phyloP scores from a whole-genome alignment of 495 filamentous ascomycete genomes.

The Entonaema liquescens region DNA sequence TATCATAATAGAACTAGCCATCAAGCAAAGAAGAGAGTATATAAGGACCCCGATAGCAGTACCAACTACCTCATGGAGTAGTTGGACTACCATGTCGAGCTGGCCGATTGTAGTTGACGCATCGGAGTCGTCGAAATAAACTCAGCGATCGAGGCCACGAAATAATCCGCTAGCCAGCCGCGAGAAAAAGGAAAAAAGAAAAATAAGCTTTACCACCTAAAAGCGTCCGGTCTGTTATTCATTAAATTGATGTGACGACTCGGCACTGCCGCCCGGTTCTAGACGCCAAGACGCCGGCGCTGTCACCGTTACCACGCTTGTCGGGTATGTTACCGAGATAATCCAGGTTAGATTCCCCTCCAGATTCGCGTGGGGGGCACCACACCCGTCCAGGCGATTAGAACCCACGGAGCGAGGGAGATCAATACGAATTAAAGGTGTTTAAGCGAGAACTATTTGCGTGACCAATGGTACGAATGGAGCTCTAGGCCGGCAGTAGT shows the following conservation, averaged over 20 bases:
- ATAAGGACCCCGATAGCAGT: slow-evolving; percentile 50
- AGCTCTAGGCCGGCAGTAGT: slow-evolving; percentile 12
- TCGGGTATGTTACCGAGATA: slow-evolving; percentile 39
- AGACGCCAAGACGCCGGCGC: slow-evolving; percentile 31
- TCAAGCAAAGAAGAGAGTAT: slow-evolving; percentile 55
- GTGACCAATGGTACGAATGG: slow-evolving; percentile 9
- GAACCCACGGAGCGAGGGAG: slow-evolving; percentile 4
- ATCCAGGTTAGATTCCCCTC: slow-evolving; percentile 23
- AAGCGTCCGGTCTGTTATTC: slow-evolving; percentile 14
- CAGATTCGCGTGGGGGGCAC: slow-evolving; percentile 36
- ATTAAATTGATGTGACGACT: slow-evolving; percentile 15
- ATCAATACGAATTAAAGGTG: slow-evolving; percentile 11
- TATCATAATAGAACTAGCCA: slow-evolving; percentile 47
- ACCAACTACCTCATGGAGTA: slow-evolving; percentile 52
- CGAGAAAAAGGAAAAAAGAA: background rate
- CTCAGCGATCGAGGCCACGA: slow-evolving; percentile 1
- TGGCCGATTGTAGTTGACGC: slow-evolving; percentile 26
- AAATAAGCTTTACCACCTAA: slow-evolving; percentile 31
- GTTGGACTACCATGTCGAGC: slow-evolving; percentile 51
- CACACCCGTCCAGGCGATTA: background rate
- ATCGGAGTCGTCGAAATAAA: slow-evolving; percentile 14
- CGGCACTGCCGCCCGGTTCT: slow-evolving; percentile 23
- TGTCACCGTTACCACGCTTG: slow-evolving; percentile 33
- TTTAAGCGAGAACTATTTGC: background rate
- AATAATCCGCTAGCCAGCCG: slow-evolving; percentile 4